Conservation (phyloP, 2,329 filamentous ascomycete genomes). For the Chlorencoelia australis region DNA sequence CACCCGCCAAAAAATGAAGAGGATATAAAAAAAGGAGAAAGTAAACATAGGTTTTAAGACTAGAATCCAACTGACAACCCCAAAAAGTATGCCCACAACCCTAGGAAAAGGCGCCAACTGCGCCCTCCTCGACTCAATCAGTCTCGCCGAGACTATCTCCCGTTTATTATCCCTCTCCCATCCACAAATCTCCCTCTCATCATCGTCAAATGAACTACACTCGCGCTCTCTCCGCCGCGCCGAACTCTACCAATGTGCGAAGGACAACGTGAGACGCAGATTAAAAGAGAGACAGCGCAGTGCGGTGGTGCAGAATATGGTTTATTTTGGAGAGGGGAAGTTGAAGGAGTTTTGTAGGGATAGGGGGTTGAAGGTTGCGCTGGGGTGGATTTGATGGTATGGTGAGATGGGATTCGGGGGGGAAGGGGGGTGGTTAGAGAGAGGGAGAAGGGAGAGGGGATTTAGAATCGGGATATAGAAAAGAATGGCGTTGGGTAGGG, state of each 20-base stretch:
- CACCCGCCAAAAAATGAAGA: too few relatives aligned
- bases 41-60: too few relatives aligned
- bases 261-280: constrained; percentile 20
- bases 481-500: too few relatives aligned
- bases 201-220: not conserved
- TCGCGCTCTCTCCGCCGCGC: not conserved
- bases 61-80: constrained; percentile 1
- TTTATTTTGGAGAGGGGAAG: constrained; percentile 20
- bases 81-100: constrained; percentile 19
- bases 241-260: constrained; percentile 11
- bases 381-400: constrained; percentile 15
- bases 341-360: constrained; percentile 18
- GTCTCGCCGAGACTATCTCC: constrained; percentile 15
- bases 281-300: constrained; percentile 17
- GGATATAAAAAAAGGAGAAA: too few relatives aligned
- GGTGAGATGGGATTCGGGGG: constrained; percentile 1
- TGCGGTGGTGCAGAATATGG: constrained; percentile 18
- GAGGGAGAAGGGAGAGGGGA: too few relatives aligned
- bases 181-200: not conserved
- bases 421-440: too few relatives aligned
- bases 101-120: constrained; percentile 23
- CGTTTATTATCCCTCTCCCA: not conserved
- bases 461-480: too few relatives aligned
- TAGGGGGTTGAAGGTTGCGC: constrained; percentile 15
- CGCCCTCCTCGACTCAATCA: constrained; percentile 21